Evolutionary conservation across 1,284 basidiomycete species (phyloP), one percentile per base, ranked within the genome.

Genomic region (Sporisorium reilianum): DNA sequence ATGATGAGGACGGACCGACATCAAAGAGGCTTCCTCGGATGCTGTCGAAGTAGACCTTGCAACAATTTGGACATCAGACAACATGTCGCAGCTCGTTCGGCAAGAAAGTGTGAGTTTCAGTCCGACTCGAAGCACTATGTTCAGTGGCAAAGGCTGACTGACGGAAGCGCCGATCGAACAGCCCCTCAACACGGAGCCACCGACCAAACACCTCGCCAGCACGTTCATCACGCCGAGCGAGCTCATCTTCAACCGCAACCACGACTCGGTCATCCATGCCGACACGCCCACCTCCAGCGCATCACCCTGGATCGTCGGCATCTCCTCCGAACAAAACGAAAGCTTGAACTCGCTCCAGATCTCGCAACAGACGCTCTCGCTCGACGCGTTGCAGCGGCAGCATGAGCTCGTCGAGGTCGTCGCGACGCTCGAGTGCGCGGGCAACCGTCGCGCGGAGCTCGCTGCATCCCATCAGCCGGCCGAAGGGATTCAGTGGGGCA

Each of bases 401-500:
- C 52, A 59, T 40, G 25, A 44, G 10, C 51, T 55, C 5, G 38
- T 57, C 38, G 52, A 65, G 25, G 58, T 78, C 8, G 48, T 64
- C 5, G 76, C 78, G 16, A 75, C 72, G 1, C 62, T 79, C 36
- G 77, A 79, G 46, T 79, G 78, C 23, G 78, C 78, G 8, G 77
- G 77, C 0, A 79, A 79, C 32, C 56, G 78, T n/a, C 42, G 77
- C 9, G 36, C 64, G 1, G 78, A 79, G 55, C 55, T 79, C 32
- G 49, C 58, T 3, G 38, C 67, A 3, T 57, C 55, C 9, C 54
- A 67, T n/a, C 38, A 38, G 20, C 44, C 71, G n/a, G 54, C 68
- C 5, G 73, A 78, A 41, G 78, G 78, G 6, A 64, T 79, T 5
- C 68, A 73, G 26, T 79, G 78, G 78, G 57, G 64, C 25, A 55